Evolutionary conservation across 1,139 yeast species (phyloP).

Genomic region (Yamadazyma spencermartinsiae): DNA sequence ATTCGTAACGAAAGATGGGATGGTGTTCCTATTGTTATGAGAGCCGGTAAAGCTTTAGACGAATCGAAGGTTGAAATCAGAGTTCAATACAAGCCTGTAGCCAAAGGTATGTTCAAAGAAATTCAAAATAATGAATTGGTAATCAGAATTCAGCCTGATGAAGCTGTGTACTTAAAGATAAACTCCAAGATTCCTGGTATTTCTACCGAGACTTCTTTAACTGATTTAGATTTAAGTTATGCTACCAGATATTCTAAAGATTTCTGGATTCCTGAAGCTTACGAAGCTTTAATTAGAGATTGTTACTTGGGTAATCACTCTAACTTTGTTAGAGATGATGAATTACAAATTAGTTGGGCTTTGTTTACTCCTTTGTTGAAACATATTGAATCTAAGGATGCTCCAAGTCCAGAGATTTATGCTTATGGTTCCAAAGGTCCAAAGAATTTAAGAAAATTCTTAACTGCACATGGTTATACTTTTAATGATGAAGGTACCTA

Average conservation of each 20-base stretch:
- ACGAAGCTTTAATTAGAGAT: slow-evolving; percentile 92
- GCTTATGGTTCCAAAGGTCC: slow-evolving; percentile 96
- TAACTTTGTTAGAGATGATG: slow-evolving; percentile 97
- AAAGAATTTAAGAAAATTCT: slow-evolving; percentile 55
- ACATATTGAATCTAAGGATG: slow-evolving; percentile 68
- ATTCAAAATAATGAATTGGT: slow-evolving; percentile 93
- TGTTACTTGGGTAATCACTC: slow-evolving; percentile 91
- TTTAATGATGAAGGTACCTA: slow-evolving; percentile 60
- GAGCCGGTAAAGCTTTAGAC: slow-evolving; percentile 96
- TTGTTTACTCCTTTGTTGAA: slow-evolving; percentile 89
- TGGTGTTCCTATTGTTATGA: slow-evolving; percentile 91
- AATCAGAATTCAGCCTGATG: slow-evolving; percentile 90
- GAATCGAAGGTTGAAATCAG: slow-evolving; percentile 93
- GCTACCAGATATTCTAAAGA: slow-evolving; percentile 73
- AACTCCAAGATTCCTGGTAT: slow-evolving; percentile 94
- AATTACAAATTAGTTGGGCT: slow-evolving; percentile 90
- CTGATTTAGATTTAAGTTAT: slow-evolving; percentile 90
- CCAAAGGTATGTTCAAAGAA: slow-evolving; percentile 76
- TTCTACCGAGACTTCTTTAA: slow-evolving; percentile 73
- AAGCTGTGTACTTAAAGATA: slow-evolving; percentile 88
- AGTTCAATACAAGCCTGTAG: slow-evolving; percentile 85
- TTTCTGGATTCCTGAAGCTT: slow-evolving; percentile 96
- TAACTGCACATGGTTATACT: slow-evolving; percentile 68
- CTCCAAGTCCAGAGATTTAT: slow-evolving; percentile 64
- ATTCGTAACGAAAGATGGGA: slow-evolving; percentile 96